Evolutionary conservation across 2,329 filamentous ascomycete species (phyloP), one percentile per base, ranked within the genome.

Genomic region (Massarina eburnea): DNA sequence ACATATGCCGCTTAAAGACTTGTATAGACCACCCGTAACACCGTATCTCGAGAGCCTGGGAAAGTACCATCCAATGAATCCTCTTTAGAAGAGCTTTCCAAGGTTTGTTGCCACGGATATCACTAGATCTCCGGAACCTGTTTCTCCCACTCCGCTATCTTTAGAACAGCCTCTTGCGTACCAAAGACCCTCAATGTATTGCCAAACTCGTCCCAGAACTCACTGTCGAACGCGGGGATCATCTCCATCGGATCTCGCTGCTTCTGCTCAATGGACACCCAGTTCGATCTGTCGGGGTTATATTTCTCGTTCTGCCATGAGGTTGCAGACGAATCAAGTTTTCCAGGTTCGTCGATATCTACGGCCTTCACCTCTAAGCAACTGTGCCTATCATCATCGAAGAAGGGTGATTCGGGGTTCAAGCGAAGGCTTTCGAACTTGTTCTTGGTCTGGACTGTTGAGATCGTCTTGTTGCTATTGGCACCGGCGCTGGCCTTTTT

Each of bases 101-200:
- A n/a, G n/a, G n/a, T n/a, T n/a, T n/a, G n/a, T n/a, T n/a, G n/a
- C n/a, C n/a, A n/a, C n/a, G n/a, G n/a, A n/a, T n/a, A 6, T 26
- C 6, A 10, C 24, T 26, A 26, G 6, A 26, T 26, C 6, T 6
- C 24, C 10, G 24, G 10, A 6, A 10, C 6, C 24, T 17, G 18
- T 22, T 32, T 22, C 39, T 51, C 10, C 63, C 62, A 66, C 0
- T 53, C 47, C 12, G 54, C 56, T 21, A 67, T 54, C 33, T 52
- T 57, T 20, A 66, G 45, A 4, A 66, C 55, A 8, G 51, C 72
- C 61, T 85, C 81, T 37, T 74, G 58, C 0, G 81, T 84, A 2
- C 81, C 82, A 67, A 83, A 85, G 1, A 83, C 76, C 30, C 82
- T 71, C 44, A 85, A 59, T 51, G 76, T 80, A 54, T 85, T 85